phyloP scores from a whole-genome alignment of 106 monocot species.

The Dioscorea zingiberensis region DNA sequence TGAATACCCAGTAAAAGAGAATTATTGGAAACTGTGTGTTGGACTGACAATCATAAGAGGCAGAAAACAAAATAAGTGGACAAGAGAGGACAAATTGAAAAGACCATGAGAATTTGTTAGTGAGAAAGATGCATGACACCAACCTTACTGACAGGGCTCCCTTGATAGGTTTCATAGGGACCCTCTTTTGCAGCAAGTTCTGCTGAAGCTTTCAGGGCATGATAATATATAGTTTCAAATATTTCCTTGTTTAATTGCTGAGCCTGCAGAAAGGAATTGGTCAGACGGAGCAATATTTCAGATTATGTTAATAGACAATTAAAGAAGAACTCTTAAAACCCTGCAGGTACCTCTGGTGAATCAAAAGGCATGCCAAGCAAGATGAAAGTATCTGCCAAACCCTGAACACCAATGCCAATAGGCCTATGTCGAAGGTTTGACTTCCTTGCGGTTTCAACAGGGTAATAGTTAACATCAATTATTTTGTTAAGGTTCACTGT shows the following conservation, averaged over 20 bases:
- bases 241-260: conserved; percentile 89
- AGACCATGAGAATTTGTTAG: too few species aligned
- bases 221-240: conserved; percentile 92
- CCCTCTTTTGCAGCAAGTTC: conserved; percentile 79
- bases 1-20: too few species aligned
- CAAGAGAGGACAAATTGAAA: too few species aligned
- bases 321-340: background rate
- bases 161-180: conserved; percentile 81
- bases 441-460: conserved; percentile 77
- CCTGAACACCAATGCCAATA: conserved; percentile 96
- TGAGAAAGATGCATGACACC: background rate
- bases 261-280: conserved; percentile 78
- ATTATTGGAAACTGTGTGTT: too few species aligned
- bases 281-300: conserved; percentile 1
- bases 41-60: too few species aligned
- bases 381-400: conserved; percentile 93
- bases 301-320: background rate
- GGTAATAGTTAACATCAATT: conserved; percentile 92
- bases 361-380: conserved; percentile 97
- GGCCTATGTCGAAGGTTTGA: conserved; percentile 88
- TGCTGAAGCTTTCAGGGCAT: conserved; percentile 71
- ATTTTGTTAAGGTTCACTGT: conserved; percentile 92
- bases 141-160: conserved; percentile 92
- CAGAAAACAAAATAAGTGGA: too few species aligned
- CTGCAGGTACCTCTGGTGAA: conserved; percentile 64